These are phyloP conservation scores for Suillus sp. DNA, from an alignment of 768 basidiomycete genomes.

Conservation along the genomic window DNA sequence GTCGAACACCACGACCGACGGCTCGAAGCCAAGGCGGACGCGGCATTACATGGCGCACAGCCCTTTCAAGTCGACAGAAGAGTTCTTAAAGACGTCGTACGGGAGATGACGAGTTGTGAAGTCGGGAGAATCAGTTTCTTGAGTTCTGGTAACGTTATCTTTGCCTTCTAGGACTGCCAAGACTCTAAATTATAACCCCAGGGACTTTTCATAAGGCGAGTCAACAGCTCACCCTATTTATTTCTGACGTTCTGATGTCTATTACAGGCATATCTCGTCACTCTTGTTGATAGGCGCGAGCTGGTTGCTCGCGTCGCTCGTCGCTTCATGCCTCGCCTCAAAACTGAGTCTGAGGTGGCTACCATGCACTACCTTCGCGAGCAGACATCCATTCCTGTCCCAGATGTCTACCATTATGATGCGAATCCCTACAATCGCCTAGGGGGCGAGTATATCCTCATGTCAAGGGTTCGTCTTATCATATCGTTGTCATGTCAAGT, in stretches of 20 bases:
- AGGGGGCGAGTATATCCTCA: conserved; percentile 83
- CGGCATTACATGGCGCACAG: conserved; percentile 56
- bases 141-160: conserved; percentile 61
- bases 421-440: conserved; percentile 83
- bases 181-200: conserved; percentile 29
- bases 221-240: conserved; percentile 13
- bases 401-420: conserved; percentile 74
- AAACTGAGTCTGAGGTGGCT: conserved; percentile 86
- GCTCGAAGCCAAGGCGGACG: conserved; percentile 64
- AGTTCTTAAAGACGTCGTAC: conserved; percentile 75
- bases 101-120: conserved; percentile 64
- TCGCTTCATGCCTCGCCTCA: conserved; percentile 83
- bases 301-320: conserved; percentile 81
- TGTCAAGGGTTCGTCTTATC: conserved; percentile 69
- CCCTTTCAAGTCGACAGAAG: conserved; percentile 78
- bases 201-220: conserved; percentile 85
- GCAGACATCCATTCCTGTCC: conserved; percentile 71
- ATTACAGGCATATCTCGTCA: conserved; percentile 73
- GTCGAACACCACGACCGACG: conserved; percentile 70
- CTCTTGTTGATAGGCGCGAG: conserved; percentile 58
- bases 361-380: conserved; percentile 80
- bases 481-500: conserved; percentile 5
- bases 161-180: conserved; percentile 19
- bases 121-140: conserved; percentile 75
- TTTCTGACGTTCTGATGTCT: conserved; percentile 10